phyloP scores from a whole-genome alignment of 2,329 filamentous ascomycete genomes.

The Alternaria metachromatica region DNA sequence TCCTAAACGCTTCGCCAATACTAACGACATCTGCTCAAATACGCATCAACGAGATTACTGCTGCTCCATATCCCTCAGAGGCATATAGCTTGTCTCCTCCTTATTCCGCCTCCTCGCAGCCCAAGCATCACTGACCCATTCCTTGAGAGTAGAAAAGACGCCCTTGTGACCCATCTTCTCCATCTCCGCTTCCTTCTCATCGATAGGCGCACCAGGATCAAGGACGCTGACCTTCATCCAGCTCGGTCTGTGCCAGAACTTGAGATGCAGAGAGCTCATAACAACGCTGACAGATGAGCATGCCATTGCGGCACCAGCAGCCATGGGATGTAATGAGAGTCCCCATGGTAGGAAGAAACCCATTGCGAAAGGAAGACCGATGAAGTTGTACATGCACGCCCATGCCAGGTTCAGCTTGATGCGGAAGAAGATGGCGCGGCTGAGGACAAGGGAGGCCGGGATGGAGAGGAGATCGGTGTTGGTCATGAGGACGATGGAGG shows the following conservation, averaged over 20 bases:
- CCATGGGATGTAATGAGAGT: slow-evolving; percentile 88
- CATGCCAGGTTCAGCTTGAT: slow-evolving; percentile 94
- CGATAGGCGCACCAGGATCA: slow-evolving; percentile 52
- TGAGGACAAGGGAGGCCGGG: slow-evolving; percentile 82
- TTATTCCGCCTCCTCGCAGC: slow-evolving; percentile 47
- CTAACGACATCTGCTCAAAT: neutral
- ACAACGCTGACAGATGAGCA: slow-evolving; percentile 90
- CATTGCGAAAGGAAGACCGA: slow-evolving; percentile 96
- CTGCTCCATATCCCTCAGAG: slow-evolving; percentile 52
- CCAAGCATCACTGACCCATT: slow-evolving; percentile 41
- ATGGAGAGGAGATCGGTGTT: slow-evolving; percentile 91
- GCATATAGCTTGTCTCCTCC: slow-evolving; percentile 55
- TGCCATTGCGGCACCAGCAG: slow-evolving; percentile 93
- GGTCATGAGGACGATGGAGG: slow-evolving; percentile 94
- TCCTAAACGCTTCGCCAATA: slow-evolving; percentile 14
- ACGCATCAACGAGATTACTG: slow-evolving; percentile 11
- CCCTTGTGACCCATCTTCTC: slow-evolving; percentile 30
- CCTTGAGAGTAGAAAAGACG: slow-evolving; percentile 27
- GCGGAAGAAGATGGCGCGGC: slow-evolving; percentile 82
- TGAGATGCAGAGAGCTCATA: slow-evolving; percentile 79
- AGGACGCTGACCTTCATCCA: slow-evolving; percentile 82
- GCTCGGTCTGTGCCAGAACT: slow-evolving; percentile 80
- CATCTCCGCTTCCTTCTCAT: slow-evolving; percentile 35
- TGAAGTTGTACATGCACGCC: slow-evolving; percentile 90
- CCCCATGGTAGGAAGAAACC: slow-evolving; percentile 92